Conservation (phyloP, 139 green algal species). For the Micractinium conductrix region DNA sequence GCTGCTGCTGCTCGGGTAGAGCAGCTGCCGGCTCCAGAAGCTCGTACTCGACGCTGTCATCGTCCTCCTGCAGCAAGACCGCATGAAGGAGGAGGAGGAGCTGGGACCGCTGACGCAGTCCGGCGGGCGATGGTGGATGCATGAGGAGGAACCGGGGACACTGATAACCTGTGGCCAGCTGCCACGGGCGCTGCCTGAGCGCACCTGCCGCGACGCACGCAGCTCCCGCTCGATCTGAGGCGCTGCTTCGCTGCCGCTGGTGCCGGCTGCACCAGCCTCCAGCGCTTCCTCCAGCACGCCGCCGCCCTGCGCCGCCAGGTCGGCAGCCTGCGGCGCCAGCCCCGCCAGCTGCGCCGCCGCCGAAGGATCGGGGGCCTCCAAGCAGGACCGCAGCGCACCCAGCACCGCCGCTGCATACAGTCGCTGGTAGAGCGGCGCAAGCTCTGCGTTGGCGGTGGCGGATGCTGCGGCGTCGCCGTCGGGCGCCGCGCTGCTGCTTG, state of each 20-base stretch:
- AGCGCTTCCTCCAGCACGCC: slow-evolving; percentile 3
- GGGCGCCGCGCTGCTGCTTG: not conserved
- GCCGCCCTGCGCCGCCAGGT: not conserved
- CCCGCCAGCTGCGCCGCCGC: not conserved
- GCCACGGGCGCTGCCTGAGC: too few relatives aligned
- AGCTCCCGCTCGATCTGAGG: not conserved
- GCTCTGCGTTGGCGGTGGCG: too few relatives aligned
- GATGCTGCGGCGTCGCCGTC: not conserved
- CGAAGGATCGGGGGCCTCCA: not conserved
- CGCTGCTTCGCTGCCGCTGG: not conserved
- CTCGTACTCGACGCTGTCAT: slow-evolving; percentile 14
- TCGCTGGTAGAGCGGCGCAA: slow-evolving; percentile 29
- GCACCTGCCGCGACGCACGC: not conserved
- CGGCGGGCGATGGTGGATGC: too few relatives aligned
- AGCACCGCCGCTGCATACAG: slow-evolving; percentile 32
- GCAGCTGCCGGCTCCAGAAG: slow-evolving; percentile 13
- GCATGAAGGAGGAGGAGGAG: too few relatives aligned
- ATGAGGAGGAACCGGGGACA: too few relatives aligned
- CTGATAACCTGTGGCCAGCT: too few relatives aligned
- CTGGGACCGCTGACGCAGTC: too few relatives aligned
- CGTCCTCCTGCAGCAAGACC: slow-evolving; percentile 23
- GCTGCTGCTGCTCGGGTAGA: slow-evolving; percentile 19
- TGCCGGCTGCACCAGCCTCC: too few relatives aligned
- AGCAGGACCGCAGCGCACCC: not conserved
- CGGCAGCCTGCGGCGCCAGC: not conserved